These are phyloP conservation scores for Daldinia concentrica DNA, from an alignment of 495 filamentous ascomycete species.

Conservation along the genomic window DNA sequence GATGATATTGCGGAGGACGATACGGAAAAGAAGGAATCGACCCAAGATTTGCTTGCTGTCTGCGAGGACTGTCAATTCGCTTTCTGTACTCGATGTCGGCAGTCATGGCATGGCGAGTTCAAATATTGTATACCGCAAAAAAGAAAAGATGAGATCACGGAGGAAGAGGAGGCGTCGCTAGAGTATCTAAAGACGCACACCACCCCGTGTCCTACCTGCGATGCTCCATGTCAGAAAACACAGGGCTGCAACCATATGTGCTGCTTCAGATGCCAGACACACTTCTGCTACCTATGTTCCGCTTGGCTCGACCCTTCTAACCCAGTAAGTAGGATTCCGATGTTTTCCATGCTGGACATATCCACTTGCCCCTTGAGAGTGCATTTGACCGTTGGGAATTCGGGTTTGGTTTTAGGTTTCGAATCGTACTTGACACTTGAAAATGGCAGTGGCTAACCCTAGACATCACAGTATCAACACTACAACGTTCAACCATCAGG, in stretches of 20 bases:
- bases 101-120: conserved; percentile 91
- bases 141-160: conserved; percentile 70
- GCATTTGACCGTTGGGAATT: background rate
- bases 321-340: conserved; percentile 54
- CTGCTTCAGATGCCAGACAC: conserved; percentile 86
- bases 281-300: conserved; percentile 96
- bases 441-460: conserved; percentile 13
- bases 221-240: conserved; percentile 84
- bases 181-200: conserved; percentile 84
- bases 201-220: conserved; percentile 89
- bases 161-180: conserved; percentile 83
- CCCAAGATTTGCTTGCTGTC: conserved; percentile 67
- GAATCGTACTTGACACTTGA: background rate
- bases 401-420: background rate
- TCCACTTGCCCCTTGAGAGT: background rate
- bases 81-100: conserved; percentile 73
- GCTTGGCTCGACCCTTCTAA: conserved; percentile 82
- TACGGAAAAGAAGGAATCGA: conserved; percentile 34
- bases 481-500: conserved; percentile 72
- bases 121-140: conserved; percentile 67
- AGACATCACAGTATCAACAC: conserved; percentile 68
- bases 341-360: background rate
- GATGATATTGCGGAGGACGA: conserved; percentile 49
- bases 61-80: conserved; percentile 93
- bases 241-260: conserved; percentile 99